Percentiles rank a stretch among this genome's conserved stretches.
Evolutionary conservation across 2,329 filamentous ascomycete species (phyloP).

Genomic region (Fusarium luffae): DNA sequence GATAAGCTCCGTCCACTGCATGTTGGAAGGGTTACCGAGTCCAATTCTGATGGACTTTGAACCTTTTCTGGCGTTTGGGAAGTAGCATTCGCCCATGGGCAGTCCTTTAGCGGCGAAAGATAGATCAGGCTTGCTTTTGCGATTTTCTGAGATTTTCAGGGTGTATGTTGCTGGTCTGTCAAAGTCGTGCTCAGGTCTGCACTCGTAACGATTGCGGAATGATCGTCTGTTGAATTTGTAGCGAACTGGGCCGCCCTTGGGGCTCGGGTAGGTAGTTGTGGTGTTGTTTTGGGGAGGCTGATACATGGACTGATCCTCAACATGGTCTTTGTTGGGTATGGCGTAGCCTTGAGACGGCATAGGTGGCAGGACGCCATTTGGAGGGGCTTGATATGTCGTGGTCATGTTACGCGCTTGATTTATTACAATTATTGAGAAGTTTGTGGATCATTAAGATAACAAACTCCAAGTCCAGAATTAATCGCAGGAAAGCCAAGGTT

Average conservation of each 20-base stretch:
- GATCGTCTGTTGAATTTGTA: not conserved
- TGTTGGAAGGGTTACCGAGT: not conserved
- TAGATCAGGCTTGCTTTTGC: not conserved
- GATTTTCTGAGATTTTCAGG: not conserved
- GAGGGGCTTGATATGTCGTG: not conserved
- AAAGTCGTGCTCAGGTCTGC: not conserved
- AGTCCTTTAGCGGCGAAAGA: not conserved
- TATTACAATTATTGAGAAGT: fast-evolving
- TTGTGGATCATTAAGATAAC: no score
- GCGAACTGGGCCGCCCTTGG: not conserved
- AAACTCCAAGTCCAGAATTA: no score
- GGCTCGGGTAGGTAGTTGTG: not conserved
- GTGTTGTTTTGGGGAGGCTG: not conserved
- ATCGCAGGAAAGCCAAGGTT: not conserved
- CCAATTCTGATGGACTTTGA: not conserved
- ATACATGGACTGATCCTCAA: not conserved
- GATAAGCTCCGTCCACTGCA: not conserved
- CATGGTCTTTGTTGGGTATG: not conserved
- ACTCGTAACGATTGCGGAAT: not conserved
- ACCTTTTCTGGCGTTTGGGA: not conserved
- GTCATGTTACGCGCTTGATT: not conserved
- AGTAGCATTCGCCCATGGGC: not conserved
- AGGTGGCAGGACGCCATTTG: not conserved
- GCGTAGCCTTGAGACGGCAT: not conserved
- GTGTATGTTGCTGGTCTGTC: not conserved